phyloP scores from a whole-genome alignment of 306 rosid genomes.

The Begonia loranthoides region DNA sequence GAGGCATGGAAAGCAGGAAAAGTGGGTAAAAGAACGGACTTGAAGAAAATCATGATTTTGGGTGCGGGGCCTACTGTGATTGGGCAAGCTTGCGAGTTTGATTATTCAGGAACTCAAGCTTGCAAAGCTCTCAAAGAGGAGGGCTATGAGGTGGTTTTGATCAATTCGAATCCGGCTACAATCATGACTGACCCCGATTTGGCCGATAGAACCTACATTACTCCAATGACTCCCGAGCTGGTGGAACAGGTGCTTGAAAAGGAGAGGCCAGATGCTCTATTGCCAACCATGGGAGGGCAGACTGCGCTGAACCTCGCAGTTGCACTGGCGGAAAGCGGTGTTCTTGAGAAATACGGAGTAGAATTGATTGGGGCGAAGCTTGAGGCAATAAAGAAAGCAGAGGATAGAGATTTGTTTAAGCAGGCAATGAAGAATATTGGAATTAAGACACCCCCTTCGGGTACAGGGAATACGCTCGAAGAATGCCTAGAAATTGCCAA shows the following conservation, averaged over 20 bases:
- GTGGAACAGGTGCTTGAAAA: conserved; percentile 74
- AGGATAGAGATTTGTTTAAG: conserved; percentile 81
- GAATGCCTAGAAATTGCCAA: conserved; percentile 46
- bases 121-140: conserved; percentile 87
- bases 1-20: conserved; percentile 30
- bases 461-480: conserved; percentile 39
- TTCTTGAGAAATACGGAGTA: conserved; percentile 47
- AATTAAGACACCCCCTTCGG: conserved; percentile 76
- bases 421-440: conserved; percentile 86
- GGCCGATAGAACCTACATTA: conserved; percentile 65
- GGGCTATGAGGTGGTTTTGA: conserved; percentile 68
- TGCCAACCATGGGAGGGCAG: conserved; percentile 97
- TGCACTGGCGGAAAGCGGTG: conserved; percentile 67
- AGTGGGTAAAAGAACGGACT: conserved; percentile 56
- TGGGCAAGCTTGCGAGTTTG: conserved; percentile 94
- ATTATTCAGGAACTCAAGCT: conserved; percentile 94
- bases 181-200: conserved; percentile 95
- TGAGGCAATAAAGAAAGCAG: conserved; percentile 80
- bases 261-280: conserved; percentile 82
- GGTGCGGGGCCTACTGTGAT: conserved; percentile 96
- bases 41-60: conserved; percentile 85
- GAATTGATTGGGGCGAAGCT: conserved; percentile 93
- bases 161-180: conserved; percentile 90
- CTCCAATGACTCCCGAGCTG: conserved; percentile 87
- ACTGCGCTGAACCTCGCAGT: conserved; percentile 85